Evolutionary conservation across 495 filamentous ascomycete genomes (phyloP).

Genomic region (Chaetomidium leptoderma): DNA sequence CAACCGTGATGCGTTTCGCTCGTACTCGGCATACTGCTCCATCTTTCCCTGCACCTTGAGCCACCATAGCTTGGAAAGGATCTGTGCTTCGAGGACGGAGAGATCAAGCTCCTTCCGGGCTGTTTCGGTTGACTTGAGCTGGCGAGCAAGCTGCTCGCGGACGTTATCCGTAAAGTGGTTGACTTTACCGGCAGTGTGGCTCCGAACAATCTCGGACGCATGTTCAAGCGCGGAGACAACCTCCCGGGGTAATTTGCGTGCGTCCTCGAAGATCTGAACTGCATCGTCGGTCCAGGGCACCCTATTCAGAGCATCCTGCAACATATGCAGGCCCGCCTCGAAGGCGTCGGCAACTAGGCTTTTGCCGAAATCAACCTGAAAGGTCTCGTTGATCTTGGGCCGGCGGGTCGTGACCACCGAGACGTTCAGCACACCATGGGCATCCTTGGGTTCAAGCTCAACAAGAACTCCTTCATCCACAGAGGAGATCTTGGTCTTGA

Average conservation of each 20-base stretch:
- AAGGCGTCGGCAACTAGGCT: constrained; percentile 33
- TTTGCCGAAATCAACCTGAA: constrained; percentile 42
- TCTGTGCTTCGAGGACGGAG: constrained; percentile 40
- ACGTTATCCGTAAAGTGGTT: constrained; percentile 24
- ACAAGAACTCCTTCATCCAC: constrained; percentile 44
- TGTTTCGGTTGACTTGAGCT: constrained; percentile 24
- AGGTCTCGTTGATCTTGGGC: constrained; percentile 46
- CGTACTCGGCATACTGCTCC: constrained; percentile 40
- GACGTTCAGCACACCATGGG: constrained; percentile 41
- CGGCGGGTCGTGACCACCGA: constrained; percentile 41
- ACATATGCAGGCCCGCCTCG: constrained; percentile 37
- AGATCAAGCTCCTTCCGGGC: constrained; percentile 32
- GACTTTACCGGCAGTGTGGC: constrained; percentile 21
- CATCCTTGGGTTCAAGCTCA: constrained; percentile 38
- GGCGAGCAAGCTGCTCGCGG: constrained; percentile 22
- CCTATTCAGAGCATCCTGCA: constrained; percentile 36
- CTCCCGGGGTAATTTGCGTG: constrained; percentile 31
- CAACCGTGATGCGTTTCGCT: constrained; percentile 36
- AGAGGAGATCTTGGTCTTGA: constrained; percentile 41
- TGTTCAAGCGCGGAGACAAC: constrained; percentile 31
- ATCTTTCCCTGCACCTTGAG: constrained; percentile 39
- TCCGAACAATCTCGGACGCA: constrained; percentile 25
- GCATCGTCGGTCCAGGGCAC: constrained; percentile 35
- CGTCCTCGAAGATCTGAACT: constrained; percentile 33
- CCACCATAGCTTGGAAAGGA: constrained; percentile 47